These are phyloP conservation scores for Globisporangium radiosum DNA, from an alignment of 352 stramenopile genomes.

Conservation along the genomic window DNA sequence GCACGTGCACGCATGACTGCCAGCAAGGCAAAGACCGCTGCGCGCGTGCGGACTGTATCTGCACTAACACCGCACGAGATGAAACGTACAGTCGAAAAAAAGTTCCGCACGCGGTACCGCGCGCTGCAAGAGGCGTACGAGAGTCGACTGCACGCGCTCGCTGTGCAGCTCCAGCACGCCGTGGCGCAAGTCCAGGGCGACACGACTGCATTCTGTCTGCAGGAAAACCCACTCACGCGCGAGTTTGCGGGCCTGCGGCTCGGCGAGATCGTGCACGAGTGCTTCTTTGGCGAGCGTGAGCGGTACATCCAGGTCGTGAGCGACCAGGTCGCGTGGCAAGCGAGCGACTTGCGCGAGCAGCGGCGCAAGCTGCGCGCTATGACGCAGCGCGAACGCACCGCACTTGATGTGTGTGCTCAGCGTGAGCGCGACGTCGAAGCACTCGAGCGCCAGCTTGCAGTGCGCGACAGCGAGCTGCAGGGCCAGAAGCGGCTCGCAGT, in stretches of 20 bases:
- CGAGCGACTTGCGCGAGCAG: constrained; percentile 46
- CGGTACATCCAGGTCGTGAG: constrained; percentile 66
- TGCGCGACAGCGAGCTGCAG: constrained; percentile 32
- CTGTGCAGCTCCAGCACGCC: constrained; percentile 38
- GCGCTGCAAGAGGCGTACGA: constrained; percentile 71
- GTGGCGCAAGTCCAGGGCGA: constrained; percentile 53
- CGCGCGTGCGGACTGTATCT: background rate
- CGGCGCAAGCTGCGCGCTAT: constrained; percentile 37
- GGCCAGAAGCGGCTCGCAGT: constrained; percentile 28
- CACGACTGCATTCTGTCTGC: constrained; percentile 49
- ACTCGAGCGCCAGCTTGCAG: constrained; percentile 35
- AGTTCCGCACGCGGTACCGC: constrained; percentile 63
- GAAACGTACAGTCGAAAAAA: constrained; percentile 57
- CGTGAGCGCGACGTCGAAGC: constrained; percentile 33
- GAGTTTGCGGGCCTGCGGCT: constrained; percentile 57
- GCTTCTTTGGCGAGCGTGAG: constrained; percentile 60
- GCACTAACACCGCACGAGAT: constrained; percentile 20
- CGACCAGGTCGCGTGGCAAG: constrained; percentile 67
- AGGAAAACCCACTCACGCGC: constrained; percentile 55
- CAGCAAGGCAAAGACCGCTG: background rate
- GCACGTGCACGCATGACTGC: too few species aligned
- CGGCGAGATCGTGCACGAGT: constrained; percentile 60
- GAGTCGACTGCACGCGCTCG: constrained; percentile 52
- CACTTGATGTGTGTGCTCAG: constrained; percentile 36
- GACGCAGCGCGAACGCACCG: constrained; percentile 29